Evolutionary conservation across 192 early-diverging fungal genomes (phyloP).

Genomic region (Gonapodya prolifera): DNA sequence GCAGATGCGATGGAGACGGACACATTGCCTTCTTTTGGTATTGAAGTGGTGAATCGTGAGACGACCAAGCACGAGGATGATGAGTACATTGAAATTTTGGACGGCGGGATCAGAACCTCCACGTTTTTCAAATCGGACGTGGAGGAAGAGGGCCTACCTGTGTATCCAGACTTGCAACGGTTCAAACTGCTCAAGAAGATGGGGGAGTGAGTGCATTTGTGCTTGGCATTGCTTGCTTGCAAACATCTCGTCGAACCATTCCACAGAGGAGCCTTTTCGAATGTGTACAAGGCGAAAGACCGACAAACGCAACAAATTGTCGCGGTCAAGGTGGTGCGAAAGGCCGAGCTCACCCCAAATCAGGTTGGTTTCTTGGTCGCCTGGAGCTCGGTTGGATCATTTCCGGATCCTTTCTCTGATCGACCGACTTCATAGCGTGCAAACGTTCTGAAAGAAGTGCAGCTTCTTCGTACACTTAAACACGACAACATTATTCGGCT

Average conservation of each 20-base stretch:
- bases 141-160: constrained; percentile 32
- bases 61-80: neutral
- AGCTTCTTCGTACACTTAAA: constrained; percentile 65
- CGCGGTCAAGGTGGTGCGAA: constrained; percentile 74
- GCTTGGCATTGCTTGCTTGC: neutral
- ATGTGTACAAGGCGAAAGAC: constrained; percentile 64
- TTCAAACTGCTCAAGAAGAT: constrained; percentile 47
- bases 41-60: neutral
- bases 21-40: neutral
- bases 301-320: constrained; percentile 51
- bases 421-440: constrained; percentile 35
- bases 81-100: neutral
- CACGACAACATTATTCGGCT: constrained; percentile 67
- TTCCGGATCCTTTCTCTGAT: constrained; percentile 9
- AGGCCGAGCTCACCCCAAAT: constrained; percentile 51
- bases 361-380: constrained; percentile 27
- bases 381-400: neutral
- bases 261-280: constrained; percentile 71
- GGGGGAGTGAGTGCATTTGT: constrained; percentile 48
- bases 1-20: neutral
- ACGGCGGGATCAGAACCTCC: neutral
- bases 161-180: constrained; percentile 43
- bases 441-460: constrained; percentile 77
- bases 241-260: neutral
- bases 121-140: constrained; percentile 19